These are phyloP conservation scores for Thymus mandschuricus DNA, from an alignment of 257 asterid genomes.

Conservation along the genomic window DNA sequence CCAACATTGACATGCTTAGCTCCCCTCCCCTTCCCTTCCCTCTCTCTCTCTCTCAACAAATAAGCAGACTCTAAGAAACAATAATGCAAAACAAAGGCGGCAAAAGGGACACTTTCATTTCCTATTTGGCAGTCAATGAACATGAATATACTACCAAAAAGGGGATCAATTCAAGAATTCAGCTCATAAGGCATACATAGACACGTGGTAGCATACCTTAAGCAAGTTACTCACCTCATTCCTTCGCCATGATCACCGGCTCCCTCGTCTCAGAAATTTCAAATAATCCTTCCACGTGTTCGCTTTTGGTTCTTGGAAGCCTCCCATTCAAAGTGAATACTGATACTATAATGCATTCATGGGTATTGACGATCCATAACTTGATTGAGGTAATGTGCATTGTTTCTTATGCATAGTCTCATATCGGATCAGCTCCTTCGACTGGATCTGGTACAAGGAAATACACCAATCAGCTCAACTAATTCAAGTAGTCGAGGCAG, in stretches of 20 bases:
- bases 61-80: too few species aligned
- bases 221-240: conserved; percentile 55
- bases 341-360: conserved; percentile 24
- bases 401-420: conserved; percentile 34
- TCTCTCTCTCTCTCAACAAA: too few species aligned
- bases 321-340: conserved; percentile 19
- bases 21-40: too few species aligned
- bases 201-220: conserved; percentile 42
- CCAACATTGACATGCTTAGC: too few species aligned
- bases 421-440: conserved; percentile 34
- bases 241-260: conserved; percentile 32
- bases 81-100: background rate
- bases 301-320: conserved; percentile 19
- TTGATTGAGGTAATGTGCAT: conserved; percentile 56
- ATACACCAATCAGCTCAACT: conserved; percentile 19
- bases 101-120: conserved; percentile 28
- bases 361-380: conserved; percentile 30
- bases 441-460: conserved; percentile 44
- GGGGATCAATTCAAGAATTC: too few species aligned
- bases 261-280: conserved; percentile 24
- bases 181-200: too few species aligned
- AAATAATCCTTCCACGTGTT: conserved; percentile 5
- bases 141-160: background rate
- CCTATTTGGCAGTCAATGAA: conserved; percentile 32
- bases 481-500: background rate